Evolutionary conservation across 1,284 basidiomycete species (phyloP), one percentile per base, ranked within the genome.

Genomic region (Trametes polyzona): DNA sequence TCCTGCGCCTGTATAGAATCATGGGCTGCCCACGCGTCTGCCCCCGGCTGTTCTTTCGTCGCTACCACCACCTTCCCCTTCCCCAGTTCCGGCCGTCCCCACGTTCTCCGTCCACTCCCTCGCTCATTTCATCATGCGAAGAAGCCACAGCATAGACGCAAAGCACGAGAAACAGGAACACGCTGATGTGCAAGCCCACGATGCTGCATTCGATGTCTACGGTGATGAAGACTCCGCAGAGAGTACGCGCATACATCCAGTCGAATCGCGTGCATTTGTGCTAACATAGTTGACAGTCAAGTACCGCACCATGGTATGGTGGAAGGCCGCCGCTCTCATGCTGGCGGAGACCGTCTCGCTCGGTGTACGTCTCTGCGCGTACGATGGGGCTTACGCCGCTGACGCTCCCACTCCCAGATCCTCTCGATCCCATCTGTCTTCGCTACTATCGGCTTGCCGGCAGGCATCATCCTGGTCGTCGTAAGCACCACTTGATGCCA

Each of bases 261-360:
- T 17, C 6, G 5, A 7, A n/a, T 29, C 19, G 12, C 36, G 3
- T 26, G 6, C 24, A 24, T 16, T 21, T 21, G 9, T 5, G 5
- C 43, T 50, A 10, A 46, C n/a, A 17, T 2, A n/a, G 10, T 26
- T n/a, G 35, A 11, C 27, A 72, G 71, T 72, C 61, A 64, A 71
- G 56, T 72, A 72, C 58, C 64, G 68, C n/a, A 72, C 71, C 3
- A 71, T 72, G 69, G 68, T 65, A 23, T 72, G 71, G 71, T 70
- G 69, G 71, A 72, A 72, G 61, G 69, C 69, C 6, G 71, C 71
- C 12, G 71, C 71, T 5, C 59, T 72, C 21, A 72, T 72, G 71
- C 65, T 72, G 4, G 71, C 71, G 17, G 71, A 71, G 52, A 72
- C 71, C 2, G 68, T 72, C 3, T 72, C 71, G 1, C 65, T 72